Conservation (phyloP, 495 filamentous ascomycete species). For the Parmelia sp. region DNA sequence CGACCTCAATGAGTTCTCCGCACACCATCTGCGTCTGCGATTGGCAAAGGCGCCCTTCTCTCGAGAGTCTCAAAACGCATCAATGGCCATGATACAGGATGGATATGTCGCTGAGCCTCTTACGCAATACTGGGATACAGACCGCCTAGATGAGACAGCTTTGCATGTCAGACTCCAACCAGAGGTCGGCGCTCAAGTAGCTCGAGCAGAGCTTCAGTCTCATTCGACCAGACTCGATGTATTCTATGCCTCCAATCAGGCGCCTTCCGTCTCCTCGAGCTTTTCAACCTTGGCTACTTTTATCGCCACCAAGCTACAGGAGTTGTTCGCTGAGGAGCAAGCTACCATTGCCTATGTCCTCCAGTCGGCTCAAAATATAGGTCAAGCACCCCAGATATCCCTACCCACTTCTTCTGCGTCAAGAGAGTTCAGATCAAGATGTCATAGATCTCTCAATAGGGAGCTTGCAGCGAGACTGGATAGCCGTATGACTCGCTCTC, state of each 20-base stretch:
- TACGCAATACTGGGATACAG: conserved; percentile 9
- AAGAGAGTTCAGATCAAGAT: conserved; percentile 24
- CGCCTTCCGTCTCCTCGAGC: conserved; percentile 60
- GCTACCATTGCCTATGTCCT: conserved; percentile 80
- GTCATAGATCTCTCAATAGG: conserved; percentile 35
- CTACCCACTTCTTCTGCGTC: conserved; percentile 35
- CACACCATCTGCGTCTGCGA: conserved; percentile 76
- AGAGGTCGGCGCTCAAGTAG: conserved; percentile 47
- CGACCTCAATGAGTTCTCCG: conserved; percentile 86
- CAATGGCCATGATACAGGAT: conserved; percentile 7
- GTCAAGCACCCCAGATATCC: conserved; percentile 30
- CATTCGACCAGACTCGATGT: conserved; percentile 71
- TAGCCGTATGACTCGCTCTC: conserved; percentile 63
- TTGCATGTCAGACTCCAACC: conserved; percentile 64
- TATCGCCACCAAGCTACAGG: conserved; percentile 70
- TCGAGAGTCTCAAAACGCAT: conserved; percentile 12
- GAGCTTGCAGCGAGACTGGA: conserved; percentile 49
- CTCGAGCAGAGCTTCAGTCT: conserved; percentile 55
- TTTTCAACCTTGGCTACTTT: conserved; percentile 72
- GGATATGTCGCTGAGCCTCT: conserved; percentile 30
- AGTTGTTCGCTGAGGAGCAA: conserved; percentile 81
- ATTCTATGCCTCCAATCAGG: conserved; percentile 68
- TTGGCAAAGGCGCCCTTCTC: conserved; percentile 41
- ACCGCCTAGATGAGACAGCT: conserved; percentile 46
- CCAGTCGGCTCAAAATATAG: conserved; percentile 35